Base-by-base conservation (phyloP, 2,329 filamentous ascomycete genomes). In the Helotiales sp. region DNA sequence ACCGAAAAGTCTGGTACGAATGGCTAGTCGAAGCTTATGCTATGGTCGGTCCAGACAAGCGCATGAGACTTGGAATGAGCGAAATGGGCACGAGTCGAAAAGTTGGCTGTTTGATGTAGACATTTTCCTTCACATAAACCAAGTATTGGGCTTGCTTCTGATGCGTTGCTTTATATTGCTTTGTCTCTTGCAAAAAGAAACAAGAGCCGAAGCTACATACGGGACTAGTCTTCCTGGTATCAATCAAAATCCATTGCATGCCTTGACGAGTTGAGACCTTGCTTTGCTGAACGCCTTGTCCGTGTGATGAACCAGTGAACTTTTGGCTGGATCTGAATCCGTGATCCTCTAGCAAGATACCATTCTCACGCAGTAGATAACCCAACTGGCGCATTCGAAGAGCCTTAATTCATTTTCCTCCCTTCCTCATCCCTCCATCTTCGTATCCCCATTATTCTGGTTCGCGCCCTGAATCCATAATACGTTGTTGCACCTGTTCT, bases 1-100 rank as follows among this genome's bases (percentile, higher is more conserved):
- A 97, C 71, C 85, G 89, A 34, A 96, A 90, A 73, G 95, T 99
- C 7, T 99, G 95, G 96, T 99, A 99, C 73, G 95, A 99, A 73
- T 99, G 95, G 95, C 80, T 95, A 60, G 87, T 97, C 2, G 95
- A 98, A 73, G 90, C 89, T 10, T 97, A 87, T 73, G 82, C 80
- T 19, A 87, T 83, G 77, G 74, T 84, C 50, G 81, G 81, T 1
- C 80, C 80, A n/a, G 78, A 80, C 36, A 77, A 79, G 64, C 78
- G 87, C 55, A 79, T 90, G 73, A 87, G 87, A 74, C 76, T 91
- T 17, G 87, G 79, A 5, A 78, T 79, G 48, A 87, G 85, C 46
- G 87, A 87, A 52, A 71, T 90, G 65, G 87, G 87, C 68, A 89
- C 83, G 67, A 89, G 86, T 70, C 80, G 83, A 55, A 85, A 86